A percentile compares a stretch with the other conserved stretches of the same genome.
Conservation (phyloP, 176 grass and related monocot genomes). For the Sorghum bicolor region Sorghum_bicolor_NCBIv3 NC_012872.2:62979501-62980000, state of each 20-base stretch:
- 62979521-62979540: background rate
- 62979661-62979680: background rate
- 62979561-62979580: background rate
- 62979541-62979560: background rate
- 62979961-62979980: slow-evolving; percentile 94
- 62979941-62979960: slow-evolving; percentile 66
- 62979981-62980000: slow-evolving; percentile 88
- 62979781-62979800: slow-evolving; percentile 11
- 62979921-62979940: slow-evolving; percentile 61
- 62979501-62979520: slow-evolving; percentile 1
- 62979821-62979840: background rate
- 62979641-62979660: background rate
- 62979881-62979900: background rate
- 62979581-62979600: slow-evolving; percentile 7
- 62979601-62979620: background rate
- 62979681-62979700: no score
- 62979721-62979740: background rate
- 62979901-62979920: background rate
- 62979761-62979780: background rate
- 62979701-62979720: no score
- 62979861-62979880: background rate
- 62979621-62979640: background rate
- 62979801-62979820: slow-evolving; percentile 2
- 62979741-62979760: background rate
- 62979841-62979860: background rate